Evolutionary conservation across 352 stramenopile species (phyloP), one percentile per base, ranked within the genome.

Genomic region (Aphanomyces invadans): DNA sequence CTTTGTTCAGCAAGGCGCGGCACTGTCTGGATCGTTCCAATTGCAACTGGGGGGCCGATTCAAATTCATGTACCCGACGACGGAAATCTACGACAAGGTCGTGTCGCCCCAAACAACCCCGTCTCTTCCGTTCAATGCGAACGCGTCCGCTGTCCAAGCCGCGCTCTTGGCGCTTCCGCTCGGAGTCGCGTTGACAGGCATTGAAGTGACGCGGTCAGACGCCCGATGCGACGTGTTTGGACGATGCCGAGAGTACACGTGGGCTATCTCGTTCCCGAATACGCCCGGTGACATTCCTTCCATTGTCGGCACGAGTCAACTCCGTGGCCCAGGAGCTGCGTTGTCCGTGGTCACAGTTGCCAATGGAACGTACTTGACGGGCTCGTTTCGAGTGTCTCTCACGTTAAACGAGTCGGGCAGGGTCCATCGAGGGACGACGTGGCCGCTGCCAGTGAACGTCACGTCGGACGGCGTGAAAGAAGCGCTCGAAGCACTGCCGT

Each of bases 361-460:
- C 0, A 92, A 92, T 29, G 83, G 83, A 5, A 92, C 83, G 28
- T 92, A 89, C 56, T 70, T 92, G 4, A 71, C 73, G n/a, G 83
- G 83, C 0, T 74, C 39, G 5, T 92, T 92, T 52, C 78, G 71
- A 10, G 64, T 92, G 26, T 64, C 55, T 4, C 72, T 92, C 7
- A 74, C 86, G 32, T 70, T 92, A 1, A 51, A 79, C 0, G 81
- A 88, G 26, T 53, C 65, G 2, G 74, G 73, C 3, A 86, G 68
- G 2, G 60, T 73, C 23, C 76, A 76, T 1, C 48, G 71, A 3
- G 83, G 73, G 0, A 83, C 56, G 17, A 92, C 83, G n/a, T 92
- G 83, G 81, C 54, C 70, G 23, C 39, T 92, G 3, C 80, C 83
- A 0, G 77, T 92, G 19, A 89, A 89, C 38, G 83, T 92, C 17